Percentiles rank a stretch among this genome's conserved stretches.
phyloP scores from a whole-genome alignment of 441 rosid genomes.

The Bocquillonia castaneifolia region DNA sequence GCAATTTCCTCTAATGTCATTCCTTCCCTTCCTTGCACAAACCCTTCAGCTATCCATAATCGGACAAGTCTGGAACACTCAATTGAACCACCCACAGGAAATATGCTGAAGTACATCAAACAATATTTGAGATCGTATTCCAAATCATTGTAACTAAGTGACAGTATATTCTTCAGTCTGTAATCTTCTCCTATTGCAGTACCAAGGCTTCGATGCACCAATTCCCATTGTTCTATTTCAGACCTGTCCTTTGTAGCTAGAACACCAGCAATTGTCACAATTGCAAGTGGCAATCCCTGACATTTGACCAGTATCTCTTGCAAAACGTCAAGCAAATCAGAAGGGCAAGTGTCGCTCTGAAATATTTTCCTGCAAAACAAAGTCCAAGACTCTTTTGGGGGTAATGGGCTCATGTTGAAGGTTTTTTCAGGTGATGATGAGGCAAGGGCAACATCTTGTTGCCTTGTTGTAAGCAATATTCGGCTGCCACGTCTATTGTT shows the following conservation, averaged over 20 bases:
- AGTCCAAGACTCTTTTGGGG: constrained; percentile 4
- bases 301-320: background rate
- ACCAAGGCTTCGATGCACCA: background rate
- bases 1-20: constrained; percentile 11
- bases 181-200: background rate
- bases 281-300: constrained; percentile 9
- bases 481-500: constrained; percentile 1
- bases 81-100: background rate
- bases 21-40: constrained; percentile 5
- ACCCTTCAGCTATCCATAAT: constrained; percentile 10
- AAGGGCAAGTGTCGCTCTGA: background rate
- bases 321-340: background rate
- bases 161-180: constrained; percentile 16
- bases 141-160: constrained; percentile 15
- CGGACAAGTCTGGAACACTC: background rate
- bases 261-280: constrained; percentile 3
- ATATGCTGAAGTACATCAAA: background rate
- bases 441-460: background rate
- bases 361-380: background rate
- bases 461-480: background rate
- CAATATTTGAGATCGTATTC: constrained; percentile 2
- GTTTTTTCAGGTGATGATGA: background rate
- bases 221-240: background rate
- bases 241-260: background rate
- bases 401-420: background rate